Base-by-base conservation (phyloP, 202 grass and related monocot species). In the Digitaria exilis region DNA sequence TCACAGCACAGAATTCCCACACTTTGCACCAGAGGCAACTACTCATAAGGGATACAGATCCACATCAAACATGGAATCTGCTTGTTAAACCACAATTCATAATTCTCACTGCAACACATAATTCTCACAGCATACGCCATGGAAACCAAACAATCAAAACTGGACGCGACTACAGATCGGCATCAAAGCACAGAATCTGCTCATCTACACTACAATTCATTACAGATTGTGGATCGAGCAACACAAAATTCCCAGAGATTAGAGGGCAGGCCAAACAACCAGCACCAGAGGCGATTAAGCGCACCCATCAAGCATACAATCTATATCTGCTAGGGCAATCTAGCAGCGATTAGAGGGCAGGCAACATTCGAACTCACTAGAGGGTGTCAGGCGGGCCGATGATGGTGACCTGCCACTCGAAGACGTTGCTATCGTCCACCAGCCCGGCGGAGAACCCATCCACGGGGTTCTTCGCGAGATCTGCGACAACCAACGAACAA, bases 391-490 rank as follows among this genome's bases (percentile, higher is more conserved):
- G 96, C 45, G 96, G 93, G 39, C 96, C 96, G 89, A 98, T 98
- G 83, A 98, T 94, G 84, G 93, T 98, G 86, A 96, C 96, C 86
- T 96, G 92, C 96, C 96, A 98, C 74, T 96, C 93, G 68, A 98
- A 98, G 42, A 98, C 78, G 86, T 89, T 96, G 81, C 85, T 81
- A 49, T 98, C 96, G 60, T 98, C 96, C 29, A 98, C 96, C 71
- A 98, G 71, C 72, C 96, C 96, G 43, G 96, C 96, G 65, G 96
- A 98, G 91, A 98, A 98, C 65, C 96, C 96, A 82, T 94, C 93
- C 9, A 98, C 96, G 63, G 96, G 96, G 85, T 98, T 90, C 93
- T 92, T 98, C 69, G 87, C 75, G 35, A 98, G 96, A 98, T 98
- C 96, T 98, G 91, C 78, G 16, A 54, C 56, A 55, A 85, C 17